Evolutionary conservation across 805 yeast species (phyloP).

Genomic region (Yamadazyma laniorum): DNA sequence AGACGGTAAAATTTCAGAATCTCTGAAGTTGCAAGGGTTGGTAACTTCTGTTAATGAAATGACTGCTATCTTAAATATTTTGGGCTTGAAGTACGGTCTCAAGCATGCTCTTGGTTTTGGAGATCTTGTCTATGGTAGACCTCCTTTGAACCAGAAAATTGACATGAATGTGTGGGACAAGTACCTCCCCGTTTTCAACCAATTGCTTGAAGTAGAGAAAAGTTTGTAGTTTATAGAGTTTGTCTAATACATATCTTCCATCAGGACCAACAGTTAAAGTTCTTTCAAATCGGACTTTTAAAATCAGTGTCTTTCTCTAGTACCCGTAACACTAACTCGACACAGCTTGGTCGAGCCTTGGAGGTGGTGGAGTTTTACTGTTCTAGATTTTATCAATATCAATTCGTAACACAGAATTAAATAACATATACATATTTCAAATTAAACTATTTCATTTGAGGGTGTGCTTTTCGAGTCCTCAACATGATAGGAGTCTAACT

Average conservation of each 20-base stretch:
- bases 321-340: too few species aligned
- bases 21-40: constrained; percentile 41
- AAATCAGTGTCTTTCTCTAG: too few species aligned
- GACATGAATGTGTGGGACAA: constrained; percentile 14
- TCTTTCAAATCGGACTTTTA: too few species aligned
- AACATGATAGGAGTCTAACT: constrained; percentile 8
- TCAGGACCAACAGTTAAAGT: too few species aligned
- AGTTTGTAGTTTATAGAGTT: constrained; percentile 4
- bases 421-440: too few species aligned
- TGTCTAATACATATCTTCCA: not conserved
- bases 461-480: constrained; percentile 2
- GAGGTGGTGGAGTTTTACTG: too few species aligned
- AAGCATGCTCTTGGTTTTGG: constrained; percentile 37
- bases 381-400: too few species aligned
- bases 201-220: constrained; percentile 12
- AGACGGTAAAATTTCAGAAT: constrained; percentile 40
- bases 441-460: not conserved
- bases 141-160: constrained; percentile 43
- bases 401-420: too few species aligned
- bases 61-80: constrained; percentile 42
- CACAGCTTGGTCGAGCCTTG: too few species aligned
- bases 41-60: constrained; percentile 48
- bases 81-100: constrained; percentile 48
- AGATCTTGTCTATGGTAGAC: constrained; percentile 44
- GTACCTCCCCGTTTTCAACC: constrained; percentile 12